Evolutionary conservation across 352 stramenopile species (phyloP).

Genomic region (Blastocystis sp.): DNA sequence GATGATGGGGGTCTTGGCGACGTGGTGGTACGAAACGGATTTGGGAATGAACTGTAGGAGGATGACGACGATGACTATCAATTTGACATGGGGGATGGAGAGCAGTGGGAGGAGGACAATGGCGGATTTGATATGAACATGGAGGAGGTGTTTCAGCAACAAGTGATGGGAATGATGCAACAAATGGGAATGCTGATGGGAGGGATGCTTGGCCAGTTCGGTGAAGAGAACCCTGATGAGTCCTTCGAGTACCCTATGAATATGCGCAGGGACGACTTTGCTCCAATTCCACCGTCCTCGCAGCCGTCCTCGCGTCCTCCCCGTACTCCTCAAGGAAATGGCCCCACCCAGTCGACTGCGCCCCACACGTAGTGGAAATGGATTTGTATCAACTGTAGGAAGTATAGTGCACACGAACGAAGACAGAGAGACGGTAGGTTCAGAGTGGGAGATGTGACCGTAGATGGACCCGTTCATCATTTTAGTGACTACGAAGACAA

Average conservation of each 20-base stretch:
- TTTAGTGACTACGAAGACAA: constrained; percentile 23
- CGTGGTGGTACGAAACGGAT: not conserved
- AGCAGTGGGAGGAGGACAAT: not conserved
- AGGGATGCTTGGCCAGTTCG: not conserved
- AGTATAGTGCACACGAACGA: not conserved
- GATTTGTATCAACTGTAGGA: not conserved
- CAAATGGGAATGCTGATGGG: not conserved
- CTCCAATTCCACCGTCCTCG: not conserved
- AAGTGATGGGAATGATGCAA: not conserved
- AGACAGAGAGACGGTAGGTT: not conserved
- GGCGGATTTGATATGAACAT: not conserved
- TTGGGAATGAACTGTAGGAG: not conserved
- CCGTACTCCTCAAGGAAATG: too few relatives aligned
- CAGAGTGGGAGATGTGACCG: not conserved
- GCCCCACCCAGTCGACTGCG: not conserved
- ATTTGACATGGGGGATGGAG: not conserved
- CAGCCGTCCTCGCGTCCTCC: too few relatives aligned
- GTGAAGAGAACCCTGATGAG: not conserved
- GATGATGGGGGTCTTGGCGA: not conserved
- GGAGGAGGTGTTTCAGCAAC: not conserved
- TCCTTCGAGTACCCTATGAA: not conserved
- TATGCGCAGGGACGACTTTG: not conserved
- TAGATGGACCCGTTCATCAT: not conserved
- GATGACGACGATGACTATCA: not conserved
- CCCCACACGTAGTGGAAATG: not conserved